Conservation (phyloP, 1,284 basidiomycete genomes). For the Volvariella volvacea region DNA sequence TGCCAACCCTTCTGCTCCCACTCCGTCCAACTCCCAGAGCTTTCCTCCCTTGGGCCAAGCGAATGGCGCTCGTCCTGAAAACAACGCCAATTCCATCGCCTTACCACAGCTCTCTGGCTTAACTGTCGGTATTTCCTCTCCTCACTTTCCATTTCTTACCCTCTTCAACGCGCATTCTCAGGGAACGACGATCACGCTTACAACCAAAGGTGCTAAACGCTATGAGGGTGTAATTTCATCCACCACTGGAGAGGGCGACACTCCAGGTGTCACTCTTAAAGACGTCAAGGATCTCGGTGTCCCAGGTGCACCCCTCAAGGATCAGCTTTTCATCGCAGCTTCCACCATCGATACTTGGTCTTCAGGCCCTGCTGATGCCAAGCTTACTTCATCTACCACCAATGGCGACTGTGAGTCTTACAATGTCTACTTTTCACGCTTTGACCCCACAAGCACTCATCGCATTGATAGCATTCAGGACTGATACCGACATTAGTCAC, state of each 20-base stretch:
- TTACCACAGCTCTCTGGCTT: constrained; percentile 58
- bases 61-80: constrained; percentile 41
- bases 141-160: constrained; percentile 8
- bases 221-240: constrained; percentile 65
- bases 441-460: background rate
- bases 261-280: constrained; percentile 63
- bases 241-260: constrained; percentile 59
- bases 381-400: constrained; percentile 30
- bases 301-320: constrained; percentile 60
- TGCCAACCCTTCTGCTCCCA: constrained; percentile 30
- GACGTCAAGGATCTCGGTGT: constrained; percentile 64
- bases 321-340: constrained; percentile 59
- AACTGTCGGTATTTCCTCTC: constrained; percentile 41
- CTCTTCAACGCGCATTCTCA: constrained; percentile 17
- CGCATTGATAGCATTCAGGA: constrained; percentile 65
- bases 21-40: constrained; percentile 25
- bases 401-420: constrained; percentile 57
- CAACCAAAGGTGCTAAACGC: constrained; percentile 59
- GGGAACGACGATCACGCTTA: constrained; percentile 70
- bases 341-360: constrained; percentile 66
- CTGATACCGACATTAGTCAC: constrained; percentile 81
- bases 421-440: background rate
- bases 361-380: constrained; percentile 68
- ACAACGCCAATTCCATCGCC: constrained; percentile 41
- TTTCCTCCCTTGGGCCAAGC: constrained; percentile 46